Evolutionary conservation across 805 yeast genomes (phyloP), one percentile per base, ranked within the genome.

Genomic region (Clavispora fructus): DNA sequence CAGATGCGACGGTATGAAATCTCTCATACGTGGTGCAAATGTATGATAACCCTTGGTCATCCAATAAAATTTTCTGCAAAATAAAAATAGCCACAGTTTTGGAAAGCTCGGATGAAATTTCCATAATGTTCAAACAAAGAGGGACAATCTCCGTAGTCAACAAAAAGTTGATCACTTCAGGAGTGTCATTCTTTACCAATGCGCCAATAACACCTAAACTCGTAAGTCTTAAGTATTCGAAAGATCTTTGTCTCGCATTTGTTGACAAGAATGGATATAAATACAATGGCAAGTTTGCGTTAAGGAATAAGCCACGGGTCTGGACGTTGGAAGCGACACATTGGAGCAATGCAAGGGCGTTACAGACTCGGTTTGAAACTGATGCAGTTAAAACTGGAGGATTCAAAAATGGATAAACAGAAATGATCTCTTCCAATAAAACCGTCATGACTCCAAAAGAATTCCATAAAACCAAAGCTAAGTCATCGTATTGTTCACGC

Each of bases 141-240:
- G 99, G 99, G 30, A 94, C 95, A 56, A 94, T 92, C 64, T 92
- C 99, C 0, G 99, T 94, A n/a, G 96, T 83, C 39, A 92, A 73
- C 58, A 92, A 69, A 60, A 94, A 92, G 51, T 87, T 87, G 51
- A 94, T 91, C 39, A 92, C 98, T 56, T 92, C 96, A 13, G 96
- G 89, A 4, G 96, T 87, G 60, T 92, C 99, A 64, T 91, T 92
- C 58, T 94, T 92, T 25, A 94, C 98, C 46, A 92, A 72, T 0
- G 99, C 98, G 17, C 99, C 99, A 62, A 92, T 87, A 7, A 92
- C 99, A 35, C 99, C 99, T 50, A 92, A 77, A 44, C 96, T 86
- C 1, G 99, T 94, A 53, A 92, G 77, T 52, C 98, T 77, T 58
- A 92, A 76, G 63, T 94, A 94, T 67, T 92, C 99, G 70, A 92